Evolutionary conservation across 306 rosid genomes (phyloP).

Genomic region (Castanospermum australe): DNA sequence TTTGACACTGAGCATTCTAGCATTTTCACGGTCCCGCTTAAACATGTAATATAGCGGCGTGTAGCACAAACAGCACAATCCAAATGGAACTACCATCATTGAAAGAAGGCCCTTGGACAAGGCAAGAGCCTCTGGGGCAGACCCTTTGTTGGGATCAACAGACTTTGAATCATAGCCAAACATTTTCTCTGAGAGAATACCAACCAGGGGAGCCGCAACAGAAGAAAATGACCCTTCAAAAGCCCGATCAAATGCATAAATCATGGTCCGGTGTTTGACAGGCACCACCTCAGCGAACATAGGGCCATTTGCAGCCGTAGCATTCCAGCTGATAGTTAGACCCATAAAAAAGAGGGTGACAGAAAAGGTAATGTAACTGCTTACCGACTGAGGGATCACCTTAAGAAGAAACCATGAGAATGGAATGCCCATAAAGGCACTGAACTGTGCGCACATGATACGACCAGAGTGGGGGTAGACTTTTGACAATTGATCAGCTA

Average conservation of each 20-base stretch:
- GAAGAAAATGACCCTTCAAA: constrained; percentile 94
- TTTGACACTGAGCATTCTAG: constrained; percentile 45
- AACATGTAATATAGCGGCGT: constrained; percentile 72
- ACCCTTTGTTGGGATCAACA: constrained; percentile 65
- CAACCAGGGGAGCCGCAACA: constrained; percentile 94
- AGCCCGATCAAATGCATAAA: constrained; percentile 97
- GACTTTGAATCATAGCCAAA: constrained; percentile 82
- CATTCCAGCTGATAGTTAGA: constrained; percentile 91
- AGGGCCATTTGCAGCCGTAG: constrained; percentile 81
- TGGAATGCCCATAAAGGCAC: constrained; percentile 95
- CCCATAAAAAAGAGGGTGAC: constrained; percentile 87
- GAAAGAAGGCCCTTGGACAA: constrained; percentile 88
- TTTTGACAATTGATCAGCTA: constrained; percentile 70
- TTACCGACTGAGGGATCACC: constrained; percentile 78
- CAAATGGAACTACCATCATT: constrained; percentile 87
- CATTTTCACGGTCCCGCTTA: constrained; percentile 76
- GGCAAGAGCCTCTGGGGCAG: constrained; percentile 76
- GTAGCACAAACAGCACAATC: constrained; percentile 87
- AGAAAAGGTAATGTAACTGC: constrained; percentile 62
- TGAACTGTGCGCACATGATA: constrained; percentile 91
- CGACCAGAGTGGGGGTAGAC: constrained; percentile 82
- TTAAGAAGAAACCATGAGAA: constrained; percentile 81
- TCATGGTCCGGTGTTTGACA: constrained; percentile 84
- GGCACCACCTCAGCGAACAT: constrained; percentile 98
- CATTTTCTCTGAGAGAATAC: constrained; percentile 85